Base-by-base conservation (phyloP, 495 filamentous ascomycete genomes). In the Penicillium maclennaniae region DNA sequence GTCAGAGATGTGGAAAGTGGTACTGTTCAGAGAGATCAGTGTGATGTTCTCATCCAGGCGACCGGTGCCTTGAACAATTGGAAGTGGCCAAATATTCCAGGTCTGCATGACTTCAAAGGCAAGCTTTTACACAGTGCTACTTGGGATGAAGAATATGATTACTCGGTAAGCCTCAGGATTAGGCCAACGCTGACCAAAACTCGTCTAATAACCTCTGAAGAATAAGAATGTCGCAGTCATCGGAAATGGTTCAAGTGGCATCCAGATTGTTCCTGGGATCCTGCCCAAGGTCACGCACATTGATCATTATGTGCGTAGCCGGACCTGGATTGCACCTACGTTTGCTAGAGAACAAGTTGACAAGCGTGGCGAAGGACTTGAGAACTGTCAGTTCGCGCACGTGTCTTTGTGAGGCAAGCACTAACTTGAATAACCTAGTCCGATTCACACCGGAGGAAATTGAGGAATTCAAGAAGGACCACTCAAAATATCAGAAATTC, bases 191-290 rank as follows among this genome's bases (percentile, higher is more conserved):
- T 26, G 3, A 19, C 8, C 8, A 27, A 0, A 8, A 0, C 9
- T 4, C 53, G n/a, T 53, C 51, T 72, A 40, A 67, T 3, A 12
- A 4, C 4, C 8, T 28, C n/a, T 0, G 64, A 14, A 72, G 53
- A 71, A 70, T 14, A 78, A 82, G 56, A 67, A 57, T 12, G 75
- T 85, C 36, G 79, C 76, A 3, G 63, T 83, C 0, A 77, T 85
- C 46, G 82, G 81, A 1, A 76, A 75, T 44, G 78, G 79, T 3
- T 79, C 68, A 6, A 77, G 72, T 56, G 71, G 70, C 3, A 70
- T 74, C 28, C 84, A 88, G 55, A 75, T 87, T 19, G 76, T 89
- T 14, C 83, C 84, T 1, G 76, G 76, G 7, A 74, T 87, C 20
- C 74, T 84, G 48, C 79, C 79, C 12, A 55, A 71, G 7, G 79